Evolutionary conservation across 1,284 basidiomycete species (phyloP).

Genomic region (Apiotrichum porosum): DNA sequence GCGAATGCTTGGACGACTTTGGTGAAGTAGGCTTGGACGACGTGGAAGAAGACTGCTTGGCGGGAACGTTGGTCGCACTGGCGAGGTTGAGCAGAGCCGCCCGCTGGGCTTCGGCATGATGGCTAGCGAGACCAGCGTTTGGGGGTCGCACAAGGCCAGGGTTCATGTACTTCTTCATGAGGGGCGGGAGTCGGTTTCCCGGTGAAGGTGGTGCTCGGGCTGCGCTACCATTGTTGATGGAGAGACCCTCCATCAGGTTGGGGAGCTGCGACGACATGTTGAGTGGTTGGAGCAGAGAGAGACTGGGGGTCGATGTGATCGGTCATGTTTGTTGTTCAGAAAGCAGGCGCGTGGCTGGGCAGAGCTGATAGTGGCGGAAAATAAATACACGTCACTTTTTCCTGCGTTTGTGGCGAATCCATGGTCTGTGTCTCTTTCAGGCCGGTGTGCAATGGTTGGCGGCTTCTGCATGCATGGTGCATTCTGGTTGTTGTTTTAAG

Average conservation of each 20-base stretch:
- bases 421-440: too few species aligned
- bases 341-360: too few species aligned
- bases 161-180: constrained; percentile 50
- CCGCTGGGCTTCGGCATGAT: constrained; percentile 25
- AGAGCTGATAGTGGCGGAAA: too few species aligned
- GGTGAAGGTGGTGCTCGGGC: not conserved
- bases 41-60: constrained; percentile 1
- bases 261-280: constrained; percentile 9
- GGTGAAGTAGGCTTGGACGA: not conserved
- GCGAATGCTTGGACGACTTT: not conserved
- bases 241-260: constrained; percentile 11
- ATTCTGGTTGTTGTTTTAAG: too few species aligned
- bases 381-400: too few species aligned
- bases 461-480: too few species aligned
- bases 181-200: constrained; percentile 36
- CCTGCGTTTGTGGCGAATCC: too few species aligned
- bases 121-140: constrained; percentile 34
- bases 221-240: not conserved
- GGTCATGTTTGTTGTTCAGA: too few species aligned
- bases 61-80: constrained; percentile 28
- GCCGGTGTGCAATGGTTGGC: too few species aligned
- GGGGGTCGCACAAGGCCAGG: constrained; percentile 39
- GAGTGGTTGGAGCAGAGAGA: not conserved
- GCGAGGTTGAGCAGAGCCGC: constrained; percentile 41
- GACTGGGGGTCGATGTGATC: not conserved